Evolutionary conservation across 148 eudicot species (phyloP).

Genomic region (Linanthus parryae): DNA sequence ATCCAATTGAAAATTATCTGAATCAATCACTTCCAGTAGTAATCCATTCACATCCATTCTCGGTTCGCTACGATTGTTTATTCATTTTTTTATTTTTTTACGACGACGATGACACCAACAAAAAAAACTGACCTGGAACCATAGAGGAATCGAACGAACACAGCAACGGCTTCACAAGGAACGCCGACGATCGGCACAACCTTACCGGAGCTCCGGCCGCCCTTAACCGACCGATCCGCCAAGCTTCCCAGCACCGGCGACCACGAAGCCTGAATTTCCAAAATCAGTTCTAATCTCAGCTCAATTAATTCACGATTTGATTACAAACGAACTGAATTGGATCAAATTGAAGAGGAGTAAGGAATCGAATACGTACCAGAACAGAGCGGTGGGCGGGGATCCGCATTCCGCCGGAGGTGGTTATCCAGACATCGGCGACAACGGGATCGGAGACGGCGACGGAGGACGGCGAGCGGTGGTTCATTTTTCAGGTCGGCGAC

Average conservation of each 20-base stretch:
- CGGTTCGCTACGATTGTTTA: too few species aligned
- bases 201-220: conserved; percentile 37
- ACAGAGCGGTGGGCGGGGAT: conserved; percentile 63
- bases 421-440: conserved; percentile 40
- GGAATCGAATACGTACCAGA: conserved; percentile 34
- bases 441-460: too few species aligned
- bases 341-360: neutral
- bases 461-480: too few species aligned
- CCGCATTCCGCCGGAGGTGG: conserved; percentile 50
- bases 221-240: conserved; percentile 33
- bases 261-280: conserved; percentile 45
- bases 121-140: conserved; percentile 41
- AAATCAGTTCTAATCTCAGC: neutral
- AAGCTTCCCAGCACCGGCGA: conserved; percentile 67
- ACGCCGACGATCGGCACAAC: conserved; percentile 60
- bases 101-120: too few species aligned
- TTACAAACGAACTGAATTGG: neutral
- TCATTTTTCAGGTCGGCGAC: too few species aligned
- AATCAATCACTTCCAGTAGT: too few species aligned
- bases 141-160: conserved; percentile 52
- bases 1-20: too few species aligned
- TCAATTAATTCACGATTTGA: neutral
- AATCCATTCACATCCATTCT: too few species aligned
- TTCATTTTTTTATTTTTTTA: too few species aligned
- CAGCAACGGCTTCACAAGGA: conserved; percentile 65